Percentiles rank a stretch among this genome's conserved stretches.
Evolutionary conservation across 2,329 filamentous ascomycete genomes (phyloP).

Genomic region (Zymoseptoria ardabiliae): DNA sequence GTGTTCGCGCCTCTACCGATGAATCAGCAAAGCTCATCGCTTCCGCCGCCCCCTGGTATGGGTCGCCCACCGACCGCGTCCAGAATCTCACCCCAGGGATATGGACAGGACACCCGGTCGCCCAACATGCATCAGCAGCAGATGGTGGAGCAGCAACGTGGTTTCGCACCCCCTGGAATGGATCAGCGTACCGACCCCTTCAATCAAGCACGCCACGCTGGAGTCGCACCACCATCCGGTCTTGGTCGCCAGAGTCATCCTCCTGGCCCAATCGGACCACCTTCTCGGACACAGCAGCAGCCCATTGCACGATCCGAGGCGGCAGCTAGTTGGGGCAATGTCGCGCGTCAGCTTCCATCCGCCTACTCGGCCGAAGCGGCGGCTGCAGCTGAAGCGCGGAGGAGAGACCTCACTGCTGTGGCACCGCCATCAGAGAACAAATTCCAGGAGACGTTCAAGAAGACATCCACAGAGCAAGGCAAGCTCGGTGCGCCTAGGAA

Average conservation of each 20-base stretch:
- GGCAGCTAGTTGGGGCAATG: conserved; percentile 25
- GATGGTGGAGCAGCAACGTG: conserved; percentile 21
- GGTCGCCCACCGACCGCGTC: conserved; percentile 23
- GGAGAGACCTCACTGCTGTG: conserved; percentile 2
- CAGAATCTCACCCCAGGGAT: conserved; percentile 27
- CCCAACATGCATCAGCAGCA: conserved; percentile 22
- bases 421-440: conserved; percentile 10
- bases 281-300: conserved; percentile 24
- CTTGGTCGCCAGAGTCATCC: conserved; percentile 25
- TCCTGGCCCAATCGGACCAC: conserved; percentile 31
- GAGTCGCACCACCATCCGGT: conserved; percentile 25
- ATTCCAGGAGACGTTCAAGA: conserved; percentile 31
- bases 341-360: conserved; percentile 18
- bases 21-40: conserved; percentile 19
- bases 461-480: conserved; percentile 22
- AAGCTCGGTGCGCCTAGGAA: conserved; percentile 24
- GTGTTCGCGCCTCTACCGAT: conserved; percentile 26
- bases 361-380: conserved; percentile 19
- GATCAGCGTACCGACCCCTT: conserved; percentile 22
- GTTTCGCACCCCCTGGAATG: conserved; percentile 23
- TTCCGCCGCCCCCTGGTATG: conserved; percentile 29
- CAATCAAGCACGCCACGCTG: conserved; percentile 21
- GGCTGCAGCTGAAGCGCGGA: conserved; percentile 13
- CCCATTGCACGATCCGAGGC: conserved; percentile 1
- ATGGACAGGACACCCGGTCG: conserved; percentile 19